A percentile compares a stretch with the other conserved stretches of the same genome.
Conservation (phyloP, 2,329 filamentous ascomycete species). For the Arthrobotrys musiformis region DNA sequence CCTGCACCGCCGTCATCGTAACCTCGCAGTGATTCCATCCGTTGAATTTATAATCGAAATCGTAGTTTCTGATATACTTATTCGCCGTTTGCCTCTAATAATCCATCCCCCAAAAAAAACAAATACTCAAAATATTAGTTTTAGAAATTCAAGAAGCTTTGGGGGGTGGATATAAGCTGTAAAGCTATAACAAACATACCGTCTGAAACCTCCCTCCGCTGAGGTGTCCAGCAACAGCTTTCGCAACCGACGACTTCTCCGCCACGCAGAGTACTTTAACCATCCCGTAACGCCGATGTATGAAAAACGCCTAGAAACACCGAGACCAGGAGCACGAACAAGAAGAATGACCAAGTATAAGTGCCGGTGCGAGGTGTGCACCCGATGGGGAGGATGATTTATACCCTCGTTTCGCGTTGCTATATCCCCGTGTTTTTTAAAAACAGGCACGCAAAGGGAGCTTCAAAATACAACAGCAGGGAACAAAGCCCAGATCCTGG, state of each 20-base stretch:
- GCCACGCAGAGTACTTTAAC: constrained; percentile 76
- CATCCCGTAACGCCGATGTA: constrained; percentile 14
- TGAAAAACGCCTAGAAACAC: no score
- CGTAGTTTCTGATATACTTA: constrained; percentile 91
- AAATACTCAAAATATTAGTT: neutral
- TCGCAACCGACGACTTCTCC: constrained; percentile 94
- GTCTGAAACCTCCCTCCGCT: constrained; percentile 78
- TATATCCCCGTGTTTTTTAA: neutral
- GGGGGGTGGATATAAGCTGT: no score
- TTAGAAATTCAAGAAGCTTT: no score
- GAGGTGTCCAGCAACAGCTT: constrained; percentile 89
- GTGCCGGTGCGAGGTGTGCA: neutral
- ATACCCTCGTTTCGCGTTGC: constrained; percentile 5
- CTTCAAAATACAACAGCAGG: constrained; percentile 15
- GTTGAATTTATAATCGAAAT: constrained; percentile 88
- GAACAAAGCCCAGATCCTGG: neutral
- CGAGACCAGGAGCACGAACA: no score
- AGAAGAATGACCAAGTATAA: neutral
- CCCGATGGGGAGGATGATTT: neutral
- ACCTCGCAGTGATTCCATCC: constrained; percentile 84
- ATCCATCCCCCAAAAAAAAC: neutral
- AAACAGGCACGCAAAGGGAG: constrained; percentile 19
- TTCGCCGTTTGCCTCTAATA: constrained; percentile 74
- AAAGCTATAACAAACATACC: constrained; percentile 66
- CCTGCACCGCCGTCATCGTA: constrained; percentile 91